phyloP scores from a whole-genome alignment of 345 rosid genomes.

The Conringia planisiliqua region DNA sequence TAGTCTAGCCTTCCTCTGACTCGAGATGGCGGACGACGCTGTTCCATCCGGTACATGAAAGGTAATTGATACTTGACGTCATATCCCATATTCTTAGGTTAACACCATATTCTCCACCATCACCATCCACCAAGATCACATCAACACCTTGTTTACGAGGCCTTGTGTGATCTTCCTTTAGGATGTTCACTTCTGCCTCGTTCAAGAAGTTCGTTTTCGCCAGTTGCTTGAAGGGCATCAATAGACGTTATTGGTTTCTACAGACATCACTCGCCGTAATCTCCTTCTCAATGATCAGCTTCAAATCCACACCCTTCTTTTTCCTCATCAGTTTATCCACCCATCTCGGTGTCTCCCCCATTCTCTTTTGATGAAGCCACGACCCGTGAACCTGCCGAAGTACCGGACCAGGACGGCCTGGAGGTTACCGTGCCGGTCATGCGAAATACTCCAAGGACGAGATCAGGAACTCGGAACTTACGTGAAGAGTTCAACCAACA shows the following conservation, averaged over 20 bases:
- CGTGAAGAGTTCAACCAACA: no score
- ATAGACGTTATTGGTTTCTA: not conserved
- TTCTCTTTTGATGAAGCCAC: not conserved
- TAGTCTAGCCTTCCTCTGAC: not conserved
- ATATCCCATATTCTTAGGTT: conserved; percentile 22
- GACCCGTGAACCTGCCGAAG: no score
- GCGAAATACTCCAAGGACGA: no score
- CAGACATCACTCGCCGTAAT: not conserved
- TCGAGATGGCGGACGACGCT: accelerated
- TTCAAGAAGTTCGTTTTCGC: not conserved
- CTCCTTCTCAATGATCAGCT: not conserved
- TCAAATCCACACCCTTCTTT: not conserved
- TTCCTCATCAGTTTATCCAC: not conserved
- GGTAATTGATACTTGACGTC: not conserved
- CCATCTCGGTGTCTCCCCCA: not conserved
- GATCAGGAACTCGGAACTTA: no score
- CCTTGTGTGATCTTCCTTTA: no score
- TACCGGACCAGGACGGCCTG: no score
- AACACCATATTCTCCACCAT: no score
- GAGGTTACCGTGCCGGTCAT: no score
- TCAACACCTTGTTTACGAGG: no score
- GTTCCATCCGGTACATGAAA: not conserved
- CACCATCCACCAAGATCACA: no score
- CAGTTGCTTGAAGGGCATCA: not conserved
- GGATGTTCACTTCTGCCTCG: not conserved